These are phyloP conservation scores for Phytophthora rubi DNA, from an alignment of 352 stramenopile species.

Conservation along the genomic window DNA sequence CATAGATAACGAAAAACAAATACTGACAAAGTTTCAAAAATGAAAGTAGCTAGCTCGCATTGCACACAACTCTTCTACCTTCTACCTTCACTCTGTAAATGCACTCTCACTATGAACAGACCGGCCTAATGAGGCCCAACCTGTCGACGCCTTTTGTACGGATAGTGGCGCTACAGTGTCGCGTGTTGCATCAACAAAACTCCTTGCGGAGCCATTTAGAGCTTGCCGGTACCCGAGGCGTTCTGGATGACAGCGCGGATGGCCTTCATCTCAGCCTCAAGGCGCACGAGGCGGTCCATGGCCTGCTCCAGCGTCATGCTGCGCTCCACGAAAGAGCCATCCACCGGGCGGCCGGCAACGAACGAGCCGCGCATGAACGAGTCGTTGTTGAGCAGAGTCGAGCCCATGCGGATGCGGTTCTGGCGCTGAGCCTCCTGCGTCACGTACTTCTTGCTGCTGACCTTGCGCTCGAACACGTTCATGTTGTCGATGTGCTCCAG, in stretches of 20 bases:
- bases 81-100: slow-evolving; percentile 19
- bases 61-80: slow-evolving; percentile 33
- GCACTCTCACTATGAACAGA: slow-evolving; percentile 41
- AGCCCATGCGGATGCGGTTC: slow-evolving; percentile 82
- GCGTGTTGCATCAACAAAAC: slow-evolving; percentile 1
- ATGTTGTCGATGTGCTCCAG: slow-evolving; percentile 63
- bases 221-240: slow-evolving; percentile 37
- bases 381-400: slow-evolving; percentile 64
- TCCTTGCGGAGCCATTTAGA: slow-evolving; percentile 23
- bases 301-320: slow-evolving; percentile 73
- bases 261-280: slow-evolving; percentile 73
- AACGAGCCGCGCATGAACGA: slow-evolving; percentile 82
- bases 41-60: slow-evolving; percentile 29
- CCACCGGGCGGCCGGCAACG: slow-evolving; percentile 73
- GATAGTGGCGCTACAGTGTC: neutral
- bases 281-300: slow-evolving; percentile 72
- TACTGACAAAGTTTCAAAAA: neutral
- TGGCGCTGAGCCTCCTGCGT: slow-evolving; percentile 71
- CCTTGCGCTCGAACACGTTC: slow-evolving; percentile 65
- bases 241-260: slow-evolving; percentile 72
- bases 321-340: slow-evolving; percentile 60
- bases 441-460: slow-evolving; percentile 67
- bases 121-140: slow-evolving; percentile 12
- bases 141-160: slow-evolving; percentile 18
- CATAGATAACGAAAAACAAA: neutral